These are phyloP conservation scores for Boletus sp. DNA, from an alignment of 768 basidiomycete species.

Conservation along the genomic window DNA sequence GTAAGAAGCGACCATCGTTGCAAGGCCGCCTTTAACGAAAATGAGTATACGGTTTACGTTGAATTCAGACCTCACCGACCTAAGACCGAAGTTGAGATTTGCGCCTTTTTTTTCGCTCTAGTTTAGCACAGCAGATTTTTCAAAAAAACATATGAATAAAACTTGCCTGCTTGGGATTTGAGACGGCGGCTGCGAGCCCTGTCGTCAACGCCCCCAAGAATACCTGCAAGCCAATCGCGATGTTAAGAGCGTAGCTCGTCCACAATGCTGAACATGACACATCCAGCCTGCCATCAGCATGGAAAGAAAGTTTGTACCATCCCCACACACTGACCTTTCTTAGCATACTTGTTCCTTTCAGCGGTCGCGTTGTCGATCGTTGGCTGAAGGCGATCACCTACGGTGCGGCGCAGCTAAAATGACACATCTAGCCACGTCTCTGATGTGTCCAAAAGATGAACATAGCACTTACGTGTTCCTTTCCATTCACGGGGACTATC, in stretches of 20 bases:
- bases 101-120: conserved; percentile 23
- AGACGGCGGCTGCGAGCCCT: conserved; percentile 50
- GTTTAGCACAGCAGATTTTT: background rate
- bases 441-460: background rate
- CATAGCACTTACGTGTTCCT: conserved; percentile 12
- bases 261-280: conserved; percentile 25
- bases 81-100: conserved; percentile 38
- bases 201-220: conserved; percentile 65
- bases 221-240: conserved; percentile 62
- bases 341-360: conserved; percentile 45
- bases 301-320: background rate
- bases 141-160: background rate
- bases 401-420: conserved; percentile 32
- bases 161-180: conserved; percentile 40
- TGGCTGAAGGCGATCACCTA: conserved; percentile 52
- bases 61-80: conserved; percentile 24
- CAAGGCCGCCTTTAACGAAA: conserved; percentile 47
- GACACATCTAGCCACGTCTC: background rate
- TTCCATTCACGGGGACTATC: conserved; percentile 27
- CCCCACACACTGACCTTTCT: conserved; percentile 37
- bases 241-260: conserved; percentile 35
- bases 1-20: conserved; percentile 69
- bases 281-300: conserved; percentile 7
- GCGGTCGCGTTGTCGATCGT: conserved; percentile 47
- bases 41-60: background rate